Percentiles rank a stretch among this genome's conserved stretches.
These are phyloP conservation scores for Novymonas esmeraldas DNA, from an alignment of 208 protist genomes.

Conservation along the genomic window DNA sequence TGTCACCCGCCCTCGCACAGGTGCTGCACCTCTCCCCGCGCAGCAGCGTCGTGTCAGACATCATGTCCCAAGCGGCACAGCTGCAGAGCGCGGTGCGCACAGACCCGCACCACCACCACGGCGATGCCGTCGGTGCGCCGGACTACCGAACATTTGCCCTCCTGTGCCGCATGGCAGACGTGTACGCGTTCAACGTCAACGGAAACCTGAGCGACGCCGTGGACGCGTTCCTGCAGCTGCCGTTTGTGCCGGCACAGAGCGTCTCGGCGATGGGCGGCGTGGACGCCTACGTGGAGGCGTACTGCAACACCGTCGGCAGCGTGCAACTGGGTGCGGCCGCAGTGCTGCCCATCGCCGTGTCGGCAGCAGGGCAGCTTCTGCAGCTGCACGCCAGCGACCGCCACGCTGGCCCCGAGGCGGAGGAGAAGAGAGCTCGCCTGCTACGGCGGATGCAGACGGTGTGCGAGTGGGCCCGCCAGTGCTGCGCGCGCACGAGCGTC, in stretches of 20 bases:
- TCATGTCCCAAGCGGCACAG: conserved; percentile 46
- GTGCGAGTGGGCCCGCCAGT: conserved; percentile 57
- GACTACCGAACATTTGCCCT: conserved; percentile 33
- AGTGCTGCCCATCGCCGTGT: conserved; percentile 38
- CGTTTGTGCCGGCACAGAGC: conserved; percentile 53
- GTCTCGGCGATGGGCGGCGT: conserved; percentile 29
- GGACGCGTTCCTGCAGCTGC: conserved; percentile 47
- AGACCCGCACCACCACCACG: conserved; percentile 11
- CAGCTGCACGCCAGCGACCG: conserved; percentile 22
- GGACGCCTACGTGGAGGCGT: conserved; percentile 29
- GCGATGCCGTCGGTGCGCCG: conserved; percentile 11
- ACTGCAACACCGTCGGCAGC: conserved; percentile 30
- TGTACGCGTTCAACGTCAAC: conserved; percentile 38
- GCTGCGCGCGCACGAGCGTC: conserved; percentile 40
- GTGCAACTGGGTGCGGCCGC: conserved; percentile 37
- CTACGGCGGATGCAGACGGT: conserved; percentile 56
- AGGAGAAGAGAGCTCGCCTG: conserved; percentile 27
- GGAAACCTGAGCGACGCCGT: conserved; percentile 51
- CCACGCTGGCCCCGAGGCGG: conserved; percentile 22
- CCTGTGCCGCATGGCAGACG: conserved; percentile 67
- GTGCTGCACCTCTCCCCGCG: conserved; percentile 56
- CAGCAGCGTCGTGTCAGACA: conserved; percentile 34
- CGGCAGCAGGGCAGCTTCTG: conserved; percentile 24
- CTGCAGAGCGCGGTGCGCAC: conserved; percentile 36
- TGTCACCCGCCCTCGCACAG: conserved; percentile 61